Evolutionary conservation across 116 monocot species (phyloP).

Genomic region (Trichopus zeylanicus): DNA sequence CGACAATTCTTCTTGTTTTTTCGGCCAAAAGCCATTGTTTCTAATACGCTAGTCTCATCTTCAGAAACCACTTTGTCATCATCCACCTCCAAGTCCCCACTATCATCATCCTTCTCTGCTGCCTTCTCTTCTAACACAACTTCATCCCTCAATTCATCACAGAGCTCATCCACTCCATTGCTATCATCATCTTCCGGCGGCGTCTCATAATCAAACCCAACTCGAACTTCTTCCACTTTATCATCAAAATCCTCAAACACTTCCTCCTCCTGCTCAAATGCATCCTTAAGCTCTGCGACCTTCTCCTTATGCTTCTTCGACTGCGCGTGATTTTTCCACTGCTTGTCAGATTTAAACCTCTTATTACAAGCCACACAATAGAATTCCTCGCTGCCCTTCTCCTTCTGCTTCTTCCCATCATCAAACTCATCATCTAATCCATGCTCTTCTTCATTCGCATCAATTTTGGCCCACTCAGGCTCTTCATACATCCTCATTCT

Average conservation of each 20-base stretch:
- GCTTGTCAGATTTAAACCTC: slow-evolving; percentile 97
- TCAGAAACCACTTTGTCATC: slow-evolving; percentile 10
- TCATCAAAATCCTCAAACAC: slow-evolving; percentile 20
- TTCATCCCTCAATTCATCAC: slow-evolving; percentile 27
- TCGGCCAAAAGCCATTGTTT: slow-evolving; percentile 52
- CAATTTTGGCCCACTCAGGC: slow-evolving; percentile 64
- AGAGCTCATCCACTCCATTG: slow-evolving; percentile 19
- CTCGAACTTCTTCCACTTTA: slow-evolving; percentile 13
- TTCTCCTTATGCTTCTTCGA: slow-evolving; percentile 92
- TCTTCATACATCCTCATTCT: slow-evolving; percentile 56
- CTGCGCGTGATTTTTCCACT: slow-evolving; percentile 99
- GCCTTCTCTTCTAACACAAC: slow-evolving; percentile 19
- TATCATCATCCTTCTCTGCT: slow-evolving; percentile 5
- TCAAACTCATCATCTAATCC: slow-evolving; percentile 15
- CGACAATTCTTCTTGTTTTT: slow-evolving; percentile 28
- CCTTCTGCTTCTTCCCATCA: slow-evolving; percentile 28
- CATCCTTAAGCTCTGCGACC: slow-evolving; percentile 54
- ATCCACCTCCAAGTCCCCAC: slow-evolving; percentile 4
- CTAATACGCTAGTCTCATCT: slow-evolving; percentile 46
- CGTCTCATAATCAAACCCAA: slow-evolving; percentile 15
- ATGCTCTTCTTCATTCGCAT: slow-evolving; percentile 26
- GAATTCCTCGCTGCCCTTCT: slow-evolving; percentile 31
- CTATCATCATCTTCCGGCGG: slow-evolving; percentile 9
- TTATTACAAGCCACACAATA: slow-evolving; percentile 90
- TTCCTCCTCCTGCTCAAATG: slow-evolving; percentile 55